These are phyloP conservation scores for Pyricularia grisea DNA, from an alignment of 2,329 filamentous ascomycete species.

Conservation along the genomic window DNA sequence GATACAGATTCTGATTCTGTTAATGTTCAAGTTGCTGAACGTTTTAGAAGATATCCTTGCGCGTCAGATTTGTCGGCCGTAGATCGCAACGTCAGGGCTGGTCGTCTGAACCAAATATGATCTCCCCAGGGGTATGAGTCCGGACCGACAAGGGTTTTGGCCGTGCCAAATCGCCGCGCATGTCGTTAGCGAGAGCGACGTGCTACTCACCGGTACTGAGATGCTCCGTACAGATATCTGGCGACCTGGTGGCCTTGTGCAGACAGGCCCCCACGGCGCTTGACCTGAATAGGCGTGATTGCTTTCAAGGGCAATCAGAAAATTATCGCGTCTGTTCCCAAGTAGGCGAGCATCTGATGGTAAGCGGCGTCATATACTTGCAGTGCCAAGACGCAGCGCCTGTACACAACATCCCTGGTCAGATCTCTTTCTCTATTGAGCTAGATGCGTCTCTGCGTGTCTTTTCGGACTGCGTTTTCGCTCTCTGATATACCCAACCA, in stretches of 20 bases:
- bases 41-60: constrained; percentile 18
- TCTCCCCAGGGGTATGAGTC: constrained; percentile 24
- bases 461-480: too few relatives aligned
- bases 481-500: too few relatives aligned
- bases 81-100: constrained; percentile 27
- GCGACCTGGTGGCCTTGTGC: neutral
- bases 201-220: neutral
- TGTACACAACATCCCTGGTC: neutral
- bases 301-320: neutral
- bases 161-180: constrained; percentile 6
- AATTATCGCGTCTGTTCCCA: neutral
- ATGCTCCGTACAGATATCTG: too few relatives aligned
- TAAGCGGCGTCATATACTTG: neutral
- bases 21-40: constrained; percentile 15
- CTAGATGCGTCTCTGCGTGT: too few relatives aligned
- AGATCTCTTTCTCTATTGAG: neutral
- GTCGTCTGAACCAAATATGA: constrained; percentile 29
- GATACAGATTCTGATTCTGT: constrained; percentile 11
- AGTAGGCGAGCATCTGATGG: neutral
- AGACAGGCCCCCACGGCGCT: neutral
- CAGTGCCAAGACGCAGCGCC: neutral
- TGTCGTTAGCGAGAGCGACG: constrained; percentile 5
- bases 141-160: constrained; percentile 15
- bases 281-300: neutral
- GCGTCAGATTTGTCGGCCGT: constrained; percentile 25